Evolutionary conservation across 2,329 filamentous ascomycete genomes (phyloP).

Genomic region (Ceratocystis eucalypticola): DNA sequence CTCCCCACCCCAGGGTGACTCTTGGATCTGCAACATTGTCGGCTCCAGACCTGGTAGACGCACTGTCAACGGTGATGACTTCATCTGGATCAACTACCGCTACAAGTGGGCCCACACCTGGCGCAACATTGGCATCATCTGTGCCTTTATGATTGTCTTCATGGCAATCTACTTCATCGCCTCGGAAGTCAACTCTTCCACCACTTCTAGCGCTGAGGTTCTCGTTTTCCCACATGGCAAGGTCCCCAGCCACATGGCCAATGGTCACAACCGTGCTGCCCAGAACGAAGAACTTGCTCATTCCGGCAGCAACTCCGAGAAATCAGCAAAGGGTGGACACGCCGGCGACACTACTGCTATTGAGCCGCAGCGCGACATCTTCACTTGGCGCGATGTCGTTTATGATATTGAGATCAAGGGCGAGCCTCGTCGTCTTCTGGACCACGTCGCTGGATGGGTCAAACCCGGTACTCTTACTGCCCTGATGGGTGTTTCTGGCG

Average conservation of each 20-base stretch:
- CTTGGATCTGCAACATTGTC: conserved; percentile 40
- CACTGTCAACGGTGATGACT: conserved; percentile 48
- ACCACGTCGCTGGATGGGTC: conserved; percentile 76
- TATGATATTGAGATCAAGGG: conserved; percentile 61
- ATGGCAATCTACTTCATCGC: conserved; percentile 48
- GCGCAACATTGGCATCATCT: conserved; percentile 56
- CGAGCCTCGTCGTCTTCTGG: conserved; percentile 55
- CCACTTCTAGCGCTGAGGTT: conserved; percentile 50
- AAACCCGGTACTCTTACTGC: conserved; percentile 79
- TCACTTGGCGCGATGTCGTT: conserved; percentile 66
- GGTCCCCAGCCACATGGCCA: conserved; percentile 32
- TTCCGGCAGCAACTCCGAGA: conserved; percentile 30
- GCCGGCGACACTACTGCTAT: conserved; percentile 25
- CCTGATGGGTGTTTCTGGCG: conserved; percentile 49
- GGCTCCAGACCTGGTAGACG: conserved; percentile 41
- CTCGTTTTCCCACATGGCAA: conserved; percentile 51
- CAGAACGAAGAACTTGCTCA: conserved; percentile 26
- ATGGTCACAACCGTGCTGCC: conserved; percentile 23
- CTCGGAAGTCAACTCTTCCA: conserved; percentile 51
- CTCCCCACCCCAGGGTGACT: conserved; percentile 30
- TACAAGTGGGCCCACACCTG: conserved; percentile 47
- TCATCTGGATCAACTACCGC: conserved; percentile 40
- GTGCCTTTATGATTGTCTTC: conserved; percentile 52
- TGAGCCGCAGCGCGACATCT: conserved; percentile 42
- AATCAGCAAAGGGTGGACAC: conserved; percentile 9